Conservation (phyloP, 139 green algal species). For the Closterium sp. region DNA sequence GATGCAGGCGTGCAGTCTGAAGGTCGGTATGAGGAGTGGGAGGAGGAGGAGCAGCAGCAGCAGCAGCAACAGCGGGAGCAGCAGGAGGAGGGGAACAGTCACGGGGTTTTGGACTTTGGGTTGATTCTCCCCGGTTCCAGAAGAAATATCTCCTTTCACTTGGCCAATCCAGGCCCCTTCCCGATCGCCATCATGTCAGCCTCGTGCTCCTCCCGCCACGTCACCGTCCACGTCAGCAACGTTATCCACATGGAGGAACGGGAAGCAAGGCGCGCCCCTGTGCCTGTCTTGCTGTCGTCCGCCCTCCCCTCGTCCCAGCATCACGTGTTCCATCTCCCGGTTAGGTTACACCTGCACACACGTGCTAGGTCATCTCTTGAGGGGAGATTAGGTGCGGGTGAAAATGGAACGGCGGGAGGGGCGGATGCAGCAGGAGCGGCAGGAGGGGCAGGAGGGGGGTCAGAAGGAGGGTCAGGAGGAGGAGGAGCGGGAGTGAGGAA, state of each 20-base stretch:
- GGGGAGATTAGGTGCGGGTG: neutral
- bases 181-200: neutral
- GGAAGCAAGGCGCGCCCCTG: neutral
- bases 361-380: neutral
- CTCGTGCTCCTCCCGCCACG: neutral
- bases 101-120: neutral
- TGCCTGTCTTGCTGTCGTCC: neutral
- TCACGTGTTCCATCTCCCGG: neutral
- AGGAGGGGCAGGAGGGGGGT: neutral
- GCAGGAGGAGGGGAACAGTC: neutral
- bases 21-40: neutral
- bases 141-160: neutral
- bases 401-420: no score
- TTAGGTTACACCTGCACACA: neutral
- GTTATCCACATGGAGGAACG: neutral
- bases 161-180: neutral
- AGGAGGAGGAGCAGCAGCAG: neutral
- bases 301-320: neutral
- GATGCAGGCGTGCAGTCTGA: neutral
- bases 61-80: no score
- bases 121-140: neutral
- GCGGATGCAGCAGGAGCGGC: neutral
- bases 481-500: neutral
- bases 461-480: neutral
- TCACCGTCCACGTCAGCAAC: neutral